Evolutionary conservation across 345 rosid species (phyloP).

Genomic region (Rhizophora apiculata): DNA sequence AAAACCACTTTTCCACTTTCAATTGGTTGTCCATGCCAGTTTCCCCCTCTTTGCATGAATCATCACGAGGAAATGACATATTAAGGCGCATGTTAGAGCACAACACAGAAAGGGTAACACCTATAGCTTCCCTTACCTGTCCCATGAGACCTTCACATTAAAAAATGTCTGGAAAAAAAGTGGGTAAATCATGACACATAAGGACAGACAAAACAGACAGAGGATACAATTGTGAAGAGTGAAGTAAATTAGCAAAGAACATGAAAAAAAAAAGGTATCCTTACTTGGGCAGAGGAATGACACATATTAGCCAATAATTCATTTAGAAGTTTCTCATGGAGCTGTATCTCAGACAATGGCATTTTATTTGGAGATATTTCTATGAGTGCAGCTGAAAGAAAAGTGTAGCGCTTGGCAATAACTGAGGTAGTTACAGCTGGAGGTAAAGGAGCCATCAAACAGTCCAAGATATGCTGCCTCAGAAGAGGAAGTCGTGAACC

Average conservation of each 20-base stretch:
- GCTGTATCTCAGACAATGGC: constrained; percentile 68
- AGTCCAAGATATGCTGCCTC: constrained; percentile 77
- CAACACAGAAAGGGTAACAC: constrained; percentile 75
- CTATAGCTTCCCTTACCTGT: constrained; percentile 95
- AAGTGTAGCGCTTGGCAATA: constrained; percentile 92
- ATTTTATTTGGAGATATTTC: constrained; percentile 84
- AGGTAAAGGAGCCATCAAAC: constrained; percentile 77
- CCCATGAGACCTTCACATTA: constrained; percentile 21
- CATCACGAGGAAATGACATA: constrained; percentile 38
- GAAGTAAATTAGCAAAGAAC: background rate
- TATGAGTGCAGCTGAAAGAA: constrained; percentile 86
- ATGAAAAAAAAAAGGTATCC: constrained; percentile 19
- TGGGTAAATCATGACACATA: too few species aligned
- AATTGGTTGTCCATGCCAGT: constrained; percentile 36
- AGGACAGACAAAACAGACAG: too few species aligned
- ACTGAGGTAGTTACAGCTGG: constrained; percentile 73
- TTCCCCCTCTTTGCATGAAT: constrained; percentile 44
- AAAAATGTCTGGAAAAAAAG: constrained; percentile 4
- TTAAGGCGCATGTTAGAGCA: constrained; percentile 85
- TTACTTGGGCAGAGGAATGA: constrained; percentile 97
- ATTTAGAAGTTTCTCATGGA: constrained; percentile 63
- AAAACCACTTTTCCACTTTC: constrained; percentile 63
- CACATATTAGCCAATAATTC: constrained; percentile 83
- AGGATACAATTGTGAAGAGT: background rate
- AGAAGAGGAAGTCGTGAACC: constrained; percentile 76